Conservation (phyloP, 495 filamentous ascomycete genomes). For the Aspergillus nanangensis region DNA sequence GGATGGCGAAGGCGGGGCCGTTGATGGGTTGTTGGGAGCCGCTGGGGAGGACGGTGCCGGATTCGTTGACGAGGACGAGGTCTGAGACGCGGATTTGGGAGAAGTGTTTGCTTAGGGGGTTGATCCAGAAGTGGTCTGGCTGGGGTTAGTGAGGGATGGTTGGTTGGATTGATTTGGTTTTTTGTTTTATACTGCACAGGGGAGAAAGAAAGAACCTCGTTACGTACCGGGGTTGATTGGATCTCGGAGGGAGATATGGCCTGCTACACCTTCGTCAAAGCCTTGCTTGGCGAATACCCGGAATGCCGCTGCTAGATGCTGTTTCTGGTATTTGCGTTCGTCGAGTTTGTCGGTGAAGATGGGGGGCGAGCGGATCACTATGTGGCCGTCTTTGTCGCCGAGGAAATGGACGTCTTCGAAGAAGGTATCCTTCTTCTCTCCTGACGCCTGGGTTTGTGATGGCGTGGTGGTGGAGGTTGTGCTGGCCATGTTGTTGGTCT, state of each 20-base stretch:
- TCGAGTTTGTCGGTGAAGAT: constrained; percentile 42
- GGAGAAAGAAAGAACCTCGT: not conserved
- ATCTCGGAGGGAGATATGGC: constrained; percentile 62
- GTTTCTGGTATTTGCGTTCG: constrained; percentile 55
- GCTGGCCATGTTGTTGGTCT: too few relatives aligned
- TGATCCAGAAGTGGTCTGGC: constrained; percentile 52
- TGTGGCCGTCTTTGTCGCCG: not conserved
- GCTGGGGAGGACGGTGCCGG: constrained; percentile 27
- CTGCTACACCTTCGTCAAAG: constrained; percentile 61
- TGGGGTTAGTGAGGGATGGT: not conserved
- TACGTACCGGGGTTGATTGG: constrained; percentile 45
- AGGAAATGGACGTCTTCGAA: too few relatives aligned
- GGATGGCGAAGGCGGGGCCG: constrained; percentile 58
- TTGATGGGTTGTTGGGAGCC: constrained; percentile 42
- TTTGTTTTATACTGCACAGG: too few relatives aligned
- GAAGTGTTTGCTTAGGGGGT: constrained; percentile 40
- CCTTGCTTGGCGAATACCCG: constrained; percentile 52
- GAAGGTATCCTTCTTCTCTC: too few relatives aligned
- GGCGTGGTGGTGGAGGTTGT: too few relatives aligned
- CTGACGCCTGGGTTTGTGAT: too few relatives aligned
- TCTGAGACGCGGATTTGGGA: constrained; percentile 30
- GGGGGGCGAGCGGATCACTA: constrained; percentile 22
- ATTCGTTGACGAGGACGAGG: constrained; percentile 35
- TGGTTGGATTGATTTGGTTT: too few relatives aligned
- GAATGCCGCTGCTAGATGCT: constrained; percentile 58